Evolutionary conservation across 2,329 filamentous ascomycete genomes (phyloP).

Genomic region (Aspergillus quadrilineatus): DNA sequence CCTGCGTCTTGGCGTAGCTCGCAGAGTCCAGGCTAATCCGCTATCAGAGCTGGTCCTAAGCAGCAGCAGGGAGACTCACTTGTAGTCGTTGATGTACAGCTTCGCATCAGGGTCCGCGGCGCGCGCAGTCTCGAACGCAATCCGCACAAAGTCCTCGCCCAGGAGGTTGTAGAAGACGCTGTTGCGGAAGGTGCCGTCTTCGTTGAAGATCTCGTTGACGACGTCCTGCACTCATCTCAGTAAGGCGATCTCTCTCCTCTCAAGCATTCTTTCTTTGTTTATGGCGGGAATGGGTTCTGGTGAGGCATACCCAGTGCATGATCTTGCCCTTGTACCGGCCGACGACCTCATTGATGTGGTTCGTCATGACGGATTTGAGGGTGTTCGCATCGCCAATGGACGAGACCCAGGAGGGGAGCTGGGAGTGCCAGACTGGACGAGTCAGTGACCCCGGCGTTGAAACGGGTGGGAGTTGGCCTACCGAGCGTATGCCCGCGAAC

Average conservation of each 20-base stretch:
- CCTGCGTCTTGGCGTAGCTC: slow-evolving; percentile 57
- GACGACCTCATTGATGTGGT: slow-evolving; percentile 39
- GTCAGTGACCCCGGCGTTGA: background rate
- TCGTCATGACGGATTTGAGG: slow-evolving; percentile 55
- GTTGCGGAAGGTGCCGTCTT: slow-evolving; percentile 59
- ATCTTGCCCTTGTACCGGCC: slow-evolving; percentile 36
- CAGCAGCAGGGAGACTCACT: slow-evolving; percentile 28
- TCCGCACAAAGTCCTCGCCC: slow-evolving; percentile 67
- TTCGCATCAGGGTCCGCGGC: slow-evolving; percentile 65
- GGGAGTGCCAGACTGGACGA: slow-evolving; percentile 37
- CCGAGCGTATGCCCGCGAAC: slow-evolving; percentile 63
- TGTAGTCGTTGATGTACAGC: slow-evolving; percentile 73
- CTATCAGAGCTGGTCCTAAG: background rate
- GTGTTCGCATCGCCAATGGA: slow-evolving; percentile 54
- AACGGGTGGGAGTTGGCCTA: slow-evolving; percentile 2
- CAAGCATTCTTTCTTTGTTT: background rate
- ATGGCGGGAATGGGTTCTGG: background rate
- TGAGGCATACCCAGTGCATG: slow-evolving; percentile 35
- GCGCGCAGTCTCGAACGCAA: slow-evolving; percentile 68
- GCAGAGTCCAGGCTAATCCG: slow-evolving; percentile 61
- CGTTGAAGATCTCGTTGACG: slow-evolving; percentile 40
- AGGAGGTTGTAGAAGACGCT: slow-evolving; percentile 67
- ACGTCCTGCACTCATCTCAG: slow-evolving; percentile 24
- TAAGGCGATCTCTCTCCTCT: too few relatives aligned
- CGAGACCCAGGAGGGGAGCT: slow-evolving; percentile 32